Base-by-base conservation (phyloP, 352 stramenopile genomes). In the Phytophthora palmivora region DNA sequence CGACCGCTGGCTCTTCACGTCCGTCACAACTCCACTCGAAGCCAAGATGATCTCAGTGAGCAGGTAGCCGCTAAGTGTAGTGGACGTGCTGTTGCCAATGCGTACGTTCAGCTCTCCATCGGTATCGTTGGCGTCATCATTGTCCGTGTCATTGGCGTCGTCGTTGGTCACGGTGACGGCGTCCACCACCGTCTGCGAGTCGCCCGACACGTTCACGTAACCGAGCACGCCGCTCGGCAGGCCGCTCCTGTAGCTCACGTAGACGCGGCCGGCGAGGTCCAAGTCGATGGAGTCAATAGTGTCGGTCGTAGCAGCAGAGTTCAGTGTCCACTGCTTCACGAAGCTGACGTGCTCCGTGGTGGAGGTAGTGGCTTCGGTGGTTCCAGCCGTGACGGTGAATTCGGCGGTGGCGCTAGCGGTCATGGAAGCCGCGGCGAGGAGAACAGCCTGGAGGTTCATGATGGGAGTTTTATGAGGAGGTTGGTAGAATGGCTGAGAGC, bases 151-250 rank as follows among this genome's bases (percentile, higher is more conserved):
- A 18, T 60, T 51, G 22, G 16, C 28, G 22, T 68, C 58, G 15
- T 62, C 58, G 19, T 70, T 74, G 50, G 22, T 60, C 18, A 72
- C 55, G 0, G 24, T 49, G 15, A 78, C 55, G 2, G 70, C 65
- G 22, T 78, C 56, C 16, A 78, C 65, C 0, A 70, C 53, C 1
- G 51, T 30, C 39, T 71, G 45, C 26, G 65, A 72, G 44, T 72
- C 52, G 9, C 65, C 70, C n/a, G 70, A 70, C 26, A 78, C 70
- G 24, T 72, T 75, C 43, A 78, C 70, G 45, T 78, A 78, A 2
- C 65, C 65, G 15, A 74, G 65, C 18, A 75, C 52, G 5, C 65
- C 66, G 15, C 36, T 67, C 22, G 70, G 50, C 21, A 70, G 42
- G 2, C 50, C 50, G 28, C 53, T 73, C 32, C 58, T 24, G 55